Conservation (phyloP, 495 filamentous ascomycete species). For the Glutinoglossum americanum region DNA sequence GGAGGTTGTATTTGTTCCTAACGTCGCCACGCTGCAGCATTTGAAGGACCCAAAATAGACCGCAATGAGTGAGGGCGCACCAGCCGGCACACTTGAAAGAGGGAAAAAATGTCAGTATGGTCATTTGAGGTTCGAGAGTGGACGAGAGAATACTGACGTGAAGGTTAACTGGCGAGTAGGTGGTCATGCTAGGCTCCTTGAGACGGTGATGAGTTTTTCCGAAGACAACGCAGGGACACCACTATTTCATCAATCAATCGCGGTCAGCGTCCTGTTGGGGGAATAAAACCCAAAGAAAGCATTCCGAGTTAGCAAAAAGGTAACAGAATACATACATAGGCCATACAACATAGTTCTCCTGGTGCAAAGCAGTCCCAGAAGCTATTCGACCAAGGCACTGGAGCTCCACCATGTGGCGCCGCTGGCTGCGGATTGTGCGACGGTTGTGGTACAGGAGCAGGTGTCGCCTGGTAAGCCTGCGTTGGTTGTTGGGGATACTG, state of each 20-base stretch:
- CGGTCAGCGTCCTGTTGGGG: neutral
- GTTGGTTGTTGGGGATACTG: no score
- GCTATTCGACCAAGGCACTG: neutral
- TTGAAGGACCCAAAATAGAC: slow-evolving; percentile 20
- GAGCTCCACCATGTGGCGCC: neutral
- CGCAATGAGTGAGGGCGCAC: slow-evolving; percentile 7
- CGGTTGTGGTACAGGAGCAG: neutral
- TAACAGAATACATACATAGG: neutral
- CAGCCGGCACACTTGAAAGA: neutral
- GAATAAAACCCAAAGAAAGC: neutral
- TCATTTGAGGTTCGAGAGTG: neutral
- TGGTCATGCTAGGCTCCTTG: slow-evolving; percentile 22
- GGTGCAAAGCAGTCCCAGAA: slow-evolving; percentile 4
- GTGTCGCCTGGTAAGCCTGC: neutral
- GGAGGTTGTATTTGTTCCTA: slow-evolving; percentile 28
- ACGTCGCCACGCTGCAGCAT: slow-evolving; percentile 32
- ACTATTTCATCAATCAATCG: slow-evolving; percentile 21
- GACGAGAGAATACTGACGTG: slow-evolving; percentile 17
- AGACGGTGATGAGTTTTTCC: slow-evolving; percentile 28
- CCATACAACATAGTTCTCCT: neutral
- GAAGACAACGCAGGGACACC: slow-evolving; percentile 31
- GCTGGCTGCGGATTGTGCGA: neutral
- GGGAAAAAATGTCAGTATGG: neutral
- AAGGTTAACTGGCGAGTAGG: slow-evolving; percentile 24
- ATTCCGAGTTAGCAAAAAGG: neutral